These are phyloP conservation scores for Arabidopsis suecica DNA, from an alignment of 345 rosid species.

Conservation along the genomic window DNA sequence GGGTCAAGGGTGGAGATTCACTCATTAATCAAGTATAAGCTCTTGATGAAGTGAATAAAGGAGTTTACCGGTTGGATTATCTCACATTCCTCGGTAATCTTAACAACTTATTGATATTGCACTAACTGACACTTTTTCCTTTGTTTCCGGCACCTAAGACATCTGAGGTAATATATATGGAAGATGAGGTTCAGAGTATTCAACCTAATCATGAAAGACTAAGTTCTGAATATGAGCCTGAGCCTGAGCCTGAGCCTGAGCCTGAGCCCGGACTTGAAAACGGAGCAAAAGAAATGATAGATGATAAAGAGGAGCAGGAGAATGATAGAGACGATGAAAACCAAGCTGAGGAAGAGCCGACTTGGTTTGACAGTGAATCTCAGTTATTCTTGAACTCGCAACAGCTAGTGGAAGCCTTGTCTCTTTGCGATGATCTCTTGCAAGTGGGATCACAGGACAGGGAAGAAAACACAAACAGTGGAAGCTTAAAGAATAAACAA, in stretches of 20 bases:
- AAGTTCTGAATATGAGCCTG: constrained; percentile 29
- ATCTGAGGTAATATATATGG: constrained; percentile 45
- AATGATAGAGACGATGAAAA: constrained; percentile 39
- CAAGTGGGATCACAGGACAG: constrained; percentile 77
- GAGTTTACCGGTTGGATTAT: neutral
- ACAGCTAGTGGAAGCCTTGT: constrained; percentile 90
- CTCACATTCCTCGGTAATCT: neutral
- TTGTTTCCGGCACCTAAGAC: constrained; percentile 39
- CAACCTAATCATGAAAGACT: constrained; percentile 51
- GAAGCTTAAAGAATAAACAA: constrained; percentile 46
- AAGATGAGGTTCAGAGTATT: constrained; percentile 51
- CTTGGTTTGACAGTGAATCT: constrained; percentile 86
- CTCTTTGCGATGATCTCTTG: constrained; percentile 82
- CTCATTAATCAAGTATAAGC: neutral
- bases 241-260: constrained; percentile 38
- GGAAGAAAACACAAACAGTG: constrained; percentile 53
- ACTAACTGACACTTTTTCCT: constrained; percentile 8
- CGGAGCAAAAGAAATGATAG: constrained; percentile 42
- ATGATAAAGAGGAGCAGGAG: constrained; percentile 29
- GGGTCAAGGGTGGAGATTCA: constrained; percentile 3
- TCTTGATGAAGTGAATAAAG: neutral
- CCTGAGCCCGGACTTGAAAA: constrained; percentile 34
- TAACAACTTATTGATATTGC: neutral
- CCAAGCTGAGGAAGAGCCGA: constrained; percentile 59
- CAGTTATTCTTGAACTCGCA: constrained; percentile 79